Base-by-base conservation (phyloP, 2,329 filamentous ascomycete genomes). In the Cercospora sp. region DNA sequence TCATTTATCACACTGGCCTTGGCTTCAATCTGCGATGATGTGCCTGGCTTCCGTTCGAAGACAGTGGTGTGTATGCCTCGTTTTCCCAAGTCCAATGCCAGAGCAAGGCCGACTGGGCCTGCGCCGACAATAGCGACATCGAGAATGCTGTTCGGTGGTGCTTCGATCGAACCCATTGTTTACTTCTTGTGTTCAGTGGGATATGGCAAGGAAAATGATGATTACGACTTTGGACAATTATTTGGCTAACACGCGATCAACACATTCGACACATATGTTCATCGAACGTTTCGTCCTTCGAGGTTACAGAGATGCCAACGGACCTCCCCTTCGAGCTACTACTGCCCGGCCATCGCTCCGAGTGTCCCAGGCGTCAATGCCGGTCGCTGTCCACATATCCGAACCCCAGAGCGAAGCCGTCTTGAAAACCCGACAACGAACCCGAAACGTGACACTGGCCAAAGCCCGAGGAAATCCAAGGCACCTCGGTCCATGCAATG, bases 1-100 rank as follows among this genome's bases (percentile, higher is more conserved):
- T 64, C 62, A 42, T 64, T 64, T 23, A 64, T 55, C 13, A 64
- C 62, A 9, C 62, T 64, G 23, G 62, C 62, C 40, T 64, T 64
- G 26, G 48, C 62, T 26, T 64, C 61, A 20, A 64, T 64, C 7
- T 57, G 23, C 7, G 61, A 26, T 9, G 45, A 40, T 33, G 61
- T 57, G 16, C 61, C 45, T 57, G 61, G 45, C 33, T 64, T 64
- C 45, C 61, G 61, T 28, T 64, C 61, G 30, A 64, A 28, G 20
- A 64, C 33, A n/a, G 51, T 53, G n/a, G 61, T 23, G 6, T 48
- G 45, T 26, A 64, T 48, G 40, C 61, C 61, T 20, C 61, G 61
- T 26, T 64, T 40, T 9, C 61, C 61, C 13, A 64, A 45, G 13
- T 64, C 61, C 16, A 64, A 31, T 20, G 61, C 61, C 26, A 64